A percentile compares a stretch with the other conserved stretches of the same genome.
These are phyloP conservation scores for Adiantum capillusveneris DNA, from an alignment of 75 land plant species.

Conservation along the genomic window DNA sequence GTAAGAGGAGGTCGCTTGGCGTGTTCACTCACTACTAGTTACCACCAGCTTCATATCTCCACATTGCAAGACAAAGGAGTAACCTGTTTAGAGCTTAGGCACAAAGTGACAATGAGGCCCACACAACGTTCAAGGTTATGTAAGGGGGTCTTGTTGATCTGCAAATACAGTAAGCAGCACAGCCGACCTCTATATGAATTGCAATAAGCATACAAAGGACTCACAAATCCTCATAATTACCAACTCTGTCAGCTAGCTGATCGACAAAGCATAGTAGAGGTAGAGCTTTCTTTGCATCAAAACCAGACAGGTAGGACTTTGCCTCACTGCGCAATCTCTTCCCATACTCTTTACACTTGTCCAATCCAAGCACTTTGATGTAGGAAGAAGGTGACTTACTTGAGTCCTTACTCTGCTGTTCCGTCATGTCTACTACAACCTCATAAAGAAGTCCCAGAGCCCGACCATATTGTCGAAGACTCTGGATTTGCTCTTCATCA, in stretches of 20 bases:
- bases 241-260: conserved; percentile 44
- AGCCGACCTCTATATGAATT: no score
- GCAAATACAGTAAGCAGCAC: no score
- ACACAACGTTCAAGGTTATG: no score
- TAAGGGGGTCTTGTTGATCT: no score
- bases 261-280: conserved; percentile 73
- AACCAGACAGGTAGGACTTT: conserved; percentile 47
- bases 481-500: conserved; percentile 27
- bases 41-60: no score
- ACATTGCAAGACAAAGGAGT: no score
- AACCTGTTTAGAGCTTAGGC: no score
- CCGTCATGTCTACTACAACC: conserved; percentile 51
- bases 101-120: no score
- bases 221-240: no score
- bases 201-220: no score
- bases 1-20: no score
- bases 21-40: no score
- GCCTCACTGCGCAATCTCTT: conserved; percentile 49
- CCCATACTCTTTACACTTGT: conserved; percentile 54
- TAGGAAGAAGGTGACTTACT: conserved; percentile 36
- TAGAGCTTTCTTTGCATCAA: conserved; percentile 34
- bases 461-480: conserved; percentile 48
- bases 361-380: conserved; percentile 55
- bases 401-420: conserved; percentile 29
- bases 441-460: conserved; percentile 64